Conservation (phyloP, 805 yeast species). For the Blastobotrys attinorum region DNA sequence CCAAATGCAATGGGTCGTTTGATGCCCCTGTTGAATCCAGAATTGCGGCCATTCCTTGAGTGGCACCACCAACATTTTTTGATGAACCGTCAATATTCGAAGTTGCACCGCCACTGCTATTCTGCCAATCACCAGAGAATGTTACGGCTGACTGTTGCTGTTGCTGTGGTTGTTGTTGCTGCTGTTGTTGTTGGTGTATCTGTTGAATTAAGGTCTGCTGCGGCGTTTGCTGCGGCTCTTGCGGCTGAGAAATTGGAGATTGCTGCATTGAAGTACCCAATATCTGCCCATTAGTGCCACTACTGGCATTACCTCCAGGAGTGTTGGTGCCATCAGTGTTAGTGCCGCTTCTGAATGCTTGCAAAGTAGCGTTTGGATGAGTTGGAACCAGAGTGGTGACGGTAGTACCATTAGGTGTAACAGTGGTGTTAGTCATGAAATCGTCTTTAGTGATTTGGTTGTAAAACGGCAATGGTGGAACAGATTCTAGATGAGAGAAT, state of each 20-base stretch:
- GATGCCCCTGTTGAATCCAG: constrained; percentile 21
- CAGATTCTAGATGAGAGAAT: constrained; percentile 27
- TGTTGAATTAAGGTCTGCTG: too few relatives aligned
- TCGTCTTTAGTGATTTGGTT: constrained; percentile 86
- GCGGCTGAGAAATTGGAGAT: background rate
- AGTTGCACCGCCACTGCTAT: too few relatives aligned
- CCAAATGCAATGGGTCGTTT: constrained; percentile 22
- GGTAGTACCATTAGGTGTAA: constrained; percentile 90
- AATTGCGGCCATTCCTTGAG: constrained; percentile 10
- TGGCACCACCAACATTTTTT: too few relatives aligned
- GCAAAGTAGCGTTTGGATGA: constrained; percentile 48
- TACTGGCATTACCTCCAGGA: background rate
- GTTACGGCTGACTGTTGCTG: background rate
- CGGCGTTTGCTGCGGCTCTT: too few relatives aligned
- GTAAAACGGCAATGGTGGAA: constrained; percentile 79
- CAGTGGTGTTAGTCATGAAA: constrained; percentile 74
- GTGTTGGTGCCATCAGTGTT: background rate
- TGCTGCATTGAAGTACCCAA: background rate
- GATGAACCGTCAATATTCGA: too few relatives aligned
- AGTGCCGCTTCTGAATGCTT: background rate
- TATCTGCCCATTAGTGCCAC: too few relatives aligned
- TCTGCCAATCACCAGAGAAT: background rate
- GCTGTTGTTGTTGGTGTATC: too few relatives aligned
- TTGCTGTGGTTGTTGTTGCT: too few relatives aligned
- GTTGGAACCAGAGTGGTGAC: constrained; percentile 80